These are phyloP conservation scores for Didymella arachidicola DNA, from an alignment of 2,329 filamentous ascomycete genomes.

Conservation along the genomic window DNA sequence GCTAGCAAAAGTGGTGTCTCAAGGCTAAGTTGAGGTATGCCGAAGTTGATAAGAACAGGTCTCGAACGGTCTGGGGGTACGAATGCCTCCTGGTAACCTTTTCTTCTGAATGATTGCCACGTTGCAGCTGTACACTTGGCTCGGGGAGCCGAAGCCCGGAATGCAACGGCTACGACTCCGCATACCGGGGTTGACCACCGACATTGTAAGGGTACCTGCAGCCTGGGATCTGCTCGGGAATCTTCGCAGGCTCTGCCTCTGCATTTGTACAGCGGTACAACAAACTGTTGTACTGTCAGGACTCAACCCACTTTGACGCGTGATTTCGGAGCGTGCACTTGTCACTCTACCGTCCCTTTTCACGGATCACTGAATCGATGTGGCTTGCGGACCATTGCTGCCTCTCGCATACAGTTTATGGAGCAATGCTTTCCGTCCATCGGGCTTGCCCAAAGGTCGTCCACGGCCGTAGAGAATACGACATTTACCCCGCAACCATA, in stretches of 20 bases:
- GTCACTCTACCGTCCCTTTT: background rate
- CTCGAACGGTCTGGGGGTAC: background rate
- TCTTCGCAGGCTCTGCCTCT: background rate
- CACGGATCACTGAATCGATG: background rate
- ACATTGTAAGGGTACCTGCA: constrained; percentile 4
- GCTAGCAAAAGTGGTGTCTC: background rate
- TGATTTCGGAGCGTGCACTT: background rate
- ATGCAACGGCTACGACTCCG: constrained; percentile 20
- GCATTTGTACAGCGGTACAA: background rate
- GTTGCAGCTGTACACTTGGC: constrained; percentile 19
- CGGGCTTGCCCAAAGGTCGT: background rate
- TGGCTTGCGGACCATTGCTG: background rate
- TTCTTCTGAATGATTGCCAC: background rate
- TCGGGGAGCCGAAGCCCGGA: constrained; percentile 38
- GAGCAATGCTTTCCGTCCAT: background rate
- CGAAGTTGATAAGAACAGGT: background rate
- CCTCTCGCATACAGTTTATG: background rate
- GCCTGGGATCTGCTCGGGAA: background rate
- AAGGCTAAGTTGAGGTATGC: background rate
- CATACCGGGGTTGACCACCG: constrained; percentile 23
- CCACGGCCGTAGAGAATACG: constrained; percentile 15
- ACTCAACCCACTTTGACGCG: background rate
- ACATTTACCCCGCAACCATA: constrained; percentile 12
- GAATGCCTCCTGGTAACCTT: too few species aligned
- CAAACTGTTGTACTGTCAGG: background rate